Conservation (phyloP, 1,284 basidiomycete species). For the Papiliotrema nemorosa region DNA sequence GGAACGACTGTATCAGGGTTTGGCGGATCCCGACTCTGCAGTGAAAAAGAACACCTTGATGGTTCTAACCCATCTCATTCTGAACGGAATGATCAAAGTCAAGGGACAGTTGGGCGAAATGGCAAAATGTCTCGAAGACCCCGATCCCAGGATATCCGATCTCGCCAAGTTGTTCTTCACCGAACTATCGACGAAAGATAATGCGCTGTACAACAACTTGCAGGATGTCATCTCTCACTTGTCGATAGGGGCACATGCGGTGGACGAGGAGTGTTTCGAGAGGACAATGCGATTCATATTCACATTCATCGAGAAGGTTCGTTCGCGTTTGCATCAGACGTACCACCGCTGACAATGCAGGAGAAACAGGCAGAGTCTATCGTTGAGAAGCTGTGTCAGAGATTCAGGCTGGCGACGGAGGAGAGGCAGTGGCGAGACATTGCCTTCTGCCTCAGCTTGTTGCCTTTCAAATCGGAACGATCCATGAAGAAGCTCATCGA, state of each 20-base stretch:
- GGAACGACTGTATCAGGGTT: conserved; percentile 88
- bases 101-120: conserved; percentile 99
- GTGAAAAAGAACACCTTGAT: conserved; percentile 99
- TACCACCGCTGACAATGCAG: conserved; percentile 48
- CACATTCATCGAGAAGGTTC: conserved; percentile 90
- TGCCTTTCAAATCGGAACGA: conserved; percentile 95
- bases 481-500: conserved; percentile 96
- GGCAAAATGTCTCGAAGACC: conserved; percentile 97
- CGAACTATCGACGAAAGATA: conserved; percentile 92
- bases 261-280: conserved; percentile 88
- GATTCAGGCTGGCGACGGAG: conserved; percentile 84
- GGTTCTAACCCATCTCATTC: conserved; percentile 94
- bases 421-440: conserved; percentile 96
- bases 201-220: conserved; percentile 97
- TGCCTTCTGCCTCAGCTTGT: conserved; percentile 86
- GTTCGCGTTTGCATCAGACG: conserved; percentile 10
- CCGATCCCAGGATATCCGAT: conserved; percentile 83
- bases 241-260: conserved; percentile 86
- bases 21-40: conserved; percentile 77
- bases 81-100: conserved; percentile 99
- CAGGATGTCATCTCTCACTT: conserved; percentile 95
- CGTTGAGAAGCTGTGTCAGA: conserved; percentile 90
- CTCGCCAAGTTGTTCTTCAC: conserved; percentile 96
- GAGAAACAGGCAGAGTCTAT: conserved; percentile 95
- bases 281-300: conserved; percentile 95